phyloP scores from a whole-genome alignment of 139 green algal species.

The Chlorella vulgaris region DNA sequence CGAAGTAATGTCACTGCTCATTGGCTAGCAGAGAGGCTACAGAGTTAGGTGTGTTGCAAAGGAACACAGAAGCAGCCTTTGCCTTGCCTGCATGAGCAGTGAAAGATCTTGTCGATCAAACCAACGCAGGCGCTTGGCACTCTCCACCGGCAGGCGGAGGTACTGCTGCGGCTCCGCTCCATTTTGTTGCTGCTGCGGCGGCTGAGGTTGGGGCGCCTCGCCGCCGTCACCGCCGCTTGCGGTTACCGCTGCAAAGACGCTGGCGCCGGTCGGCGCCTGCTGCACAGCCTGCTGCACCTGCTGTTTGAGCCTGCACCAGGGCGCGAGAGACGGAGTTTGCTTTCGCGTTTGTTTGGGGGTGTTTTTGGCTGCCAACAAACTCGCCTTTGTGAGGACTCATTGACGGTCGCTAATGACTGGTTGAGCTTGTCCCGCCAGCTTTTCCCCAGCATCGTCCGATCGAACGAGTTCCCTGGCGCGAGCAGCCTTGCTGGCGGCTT shows the following conservation, averaged over 20 bases:
- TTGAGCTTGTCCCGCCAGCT: conserved; percentile 6
- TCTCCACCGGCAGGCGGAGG: conserved; percentile 43
- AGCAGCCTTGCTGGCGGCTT: no score
- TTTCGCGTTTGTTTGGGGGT: no score
- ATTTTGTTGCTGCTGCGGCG: neutral
- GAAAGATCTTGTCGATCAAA: conserved; percentile 44
- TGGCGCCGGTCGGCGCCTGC: neutral
- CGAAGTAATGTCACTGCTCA: neutral
- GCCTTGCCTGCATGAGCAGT: conserved; percentile 33
- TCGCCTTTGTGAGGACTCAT: conserved; percentile 19
- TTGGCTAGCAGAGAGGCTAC: no score
- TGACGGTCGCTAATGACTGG: neutral
- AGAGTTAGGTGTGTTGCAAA: no score
- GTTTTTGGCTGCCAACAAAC: neutral
- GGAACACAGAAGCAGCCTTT: no score
- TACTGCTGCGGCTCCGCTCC: conserved; percentile 11
- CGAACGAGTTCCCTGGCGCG: no score
- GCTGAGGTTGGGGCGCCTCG: neutral
- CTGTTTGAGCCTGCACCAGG: conserved; percentile 13
- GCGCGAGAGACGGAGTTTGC: neutral
- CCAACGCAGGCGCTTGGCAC: conserved; percentile 48
- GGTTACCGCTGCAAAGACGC: neutral
- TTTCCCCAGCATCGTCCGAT: no score
- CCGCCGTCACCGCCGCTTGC: neutral
- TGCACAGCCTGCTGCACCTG: conserved; percentile 26